A percentile compares a stretch with the other conserved stretches of the same genome.
phyloP scores from a whole-genome alignment of 805 yeast species.

The Barnettozyma wickerhamii region DNA sequence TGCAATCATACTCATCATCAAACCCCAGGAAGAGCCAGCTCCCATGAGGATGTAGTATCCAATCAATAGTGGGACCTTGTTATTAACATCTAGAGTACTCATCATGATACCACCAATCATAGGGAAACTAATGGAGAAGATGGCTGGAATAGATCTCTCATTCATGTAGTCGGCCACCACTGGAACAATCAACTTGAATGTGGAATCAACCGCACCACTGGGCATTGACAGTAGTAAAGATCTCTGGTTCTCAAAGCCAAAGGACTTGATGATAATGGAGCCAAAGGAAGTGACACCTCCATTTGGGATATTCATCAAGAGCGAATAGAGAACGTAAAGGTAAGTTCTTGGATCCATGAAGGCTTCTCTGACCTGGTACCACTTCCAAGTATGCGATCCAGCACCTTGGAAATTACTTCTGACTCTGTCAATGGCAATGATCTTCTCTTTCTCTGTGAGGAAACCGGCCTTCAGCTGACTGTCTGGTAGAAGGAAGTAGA shows the following conservation, averaged over 20 bases:
- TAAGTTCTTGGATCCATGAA: slow-evolving; percentile 28
- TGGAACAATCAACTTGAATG: background rate
- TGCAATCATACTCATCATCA: background rate
- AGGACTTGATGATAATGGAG: slow-evolving; percentile 30
- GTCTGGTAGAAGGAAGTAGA: slow-evolving; percentile 43
- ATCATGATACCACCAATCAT: background rate
- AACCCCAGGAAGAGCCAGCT: background rate
- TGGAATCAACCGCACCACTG: slow-evolving; percentile 7
- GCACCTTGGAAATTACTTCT: slow-evolving; percentile 40
- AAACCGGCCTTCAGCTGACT: slow-evolving; percentile 38
- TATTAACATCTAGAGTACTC: background rate
- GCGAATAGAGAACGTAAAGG: slow-evolving; percentile 31
- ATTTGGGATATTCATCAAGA: slow-evolving; percentile 33
- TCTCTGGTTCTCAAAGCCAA: background rate
- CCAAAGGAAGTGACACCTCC: slow-evolving; percentile 46
- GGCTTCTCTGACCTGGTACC: slow-evolving; percentile 27
- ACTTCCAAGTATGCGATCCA: slow-evolving; percentile 35
- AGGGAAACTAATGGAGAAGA: background rate
- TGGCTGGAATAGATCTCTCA: slow-evolving; percentile 1
- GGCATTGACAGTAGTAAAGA: slow-evolving; percentile 2
- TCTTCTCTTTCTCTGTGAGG: slow-evolving; percentile 36
- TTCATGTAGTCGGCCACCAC: background rate
- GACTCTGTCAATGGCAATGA: slow-evolving; percentile 38
- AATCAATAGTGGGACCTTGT: background rate
- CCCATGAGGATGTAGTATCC: background rate